These are phyloP conservation scores for Pseudogymnoascus sp. DNA, from an alignment of 2,329 filamentous ascomycete genomes.

Conservation along the genomic window DNA sequence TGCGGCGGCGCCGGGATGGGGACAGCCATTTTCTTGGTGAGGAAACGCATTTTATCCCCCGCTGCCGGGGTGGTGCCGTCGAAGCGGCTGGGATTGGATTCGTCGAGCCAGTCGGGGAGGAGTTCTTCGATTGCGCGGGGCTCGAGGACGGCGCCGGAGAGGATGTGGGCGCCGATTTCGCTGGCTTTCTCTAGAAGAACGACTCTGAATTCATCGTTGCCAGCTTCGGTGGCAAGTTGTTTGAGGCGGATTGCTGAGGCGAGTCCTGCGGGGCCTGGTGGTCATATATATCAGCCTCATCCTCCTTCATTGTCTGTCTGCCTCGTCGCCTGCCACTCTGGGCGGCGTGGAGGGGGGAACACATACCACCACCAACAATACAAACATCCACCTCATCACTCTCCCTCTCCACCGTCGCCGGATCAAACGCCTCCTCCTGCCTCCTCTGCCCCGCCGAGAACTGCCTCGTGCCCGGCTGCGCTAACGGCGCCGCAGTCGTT, in stretches of 20 bases:
- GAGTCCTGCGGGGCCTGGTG: slow-evolving; percentile 73
- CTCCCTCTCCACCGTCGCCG: slow-evolving; percentile 67
- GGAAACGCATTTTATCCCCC: slow-evolving; percentile 83
- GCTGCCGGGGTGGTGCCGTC: slow-evolving; percentile 77
- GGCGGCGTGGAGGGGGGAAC: neutral
- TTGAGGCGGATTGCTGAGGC: slow-evolving; percentile 90
- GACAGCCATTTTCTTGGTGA: slow-evolving; percentile 71
- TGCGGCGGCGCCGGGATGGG: slow-evolving; percentile 85
- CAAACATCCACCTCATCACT: slow-evolving; percentile 92
- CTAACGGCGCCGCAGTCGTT: neutral
- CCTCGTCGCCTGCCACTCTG: slow-evolving; percentile 11
- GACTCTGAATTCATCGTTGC: slow-evolving; percentile 93
- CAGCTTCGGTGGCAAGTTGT: slow-evolving; percentile 87
- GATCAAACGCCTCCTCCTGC: slow-evolving; percentile 53
- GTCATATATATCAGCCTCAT: slow-evolving; percentile 14
- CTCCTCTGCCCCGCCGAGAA: neutral
- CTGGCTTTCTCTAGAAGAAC: slow-evolving; percentile 90
- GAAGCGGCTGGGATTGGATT: slow-evolving; percentile 82
- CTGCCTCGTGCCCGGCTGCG: neutral
- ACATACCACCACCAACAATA: slow-evolving; percentile 77
- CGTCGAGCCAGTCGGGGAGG: slow-evolving; percentile 85
- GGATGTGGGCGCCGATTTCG: slow-evolving; percentile 87
- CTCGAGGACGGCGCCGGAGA: slow-evolving; percentile 93
- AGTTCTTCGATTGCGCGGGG: slow-evolving; percentile 82
- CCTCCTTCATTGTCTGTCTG: neutral